phyloP scores from a whole-genome alignment of 805 yeast species.

The Wickerhamomyces xylosicus region DNA sequence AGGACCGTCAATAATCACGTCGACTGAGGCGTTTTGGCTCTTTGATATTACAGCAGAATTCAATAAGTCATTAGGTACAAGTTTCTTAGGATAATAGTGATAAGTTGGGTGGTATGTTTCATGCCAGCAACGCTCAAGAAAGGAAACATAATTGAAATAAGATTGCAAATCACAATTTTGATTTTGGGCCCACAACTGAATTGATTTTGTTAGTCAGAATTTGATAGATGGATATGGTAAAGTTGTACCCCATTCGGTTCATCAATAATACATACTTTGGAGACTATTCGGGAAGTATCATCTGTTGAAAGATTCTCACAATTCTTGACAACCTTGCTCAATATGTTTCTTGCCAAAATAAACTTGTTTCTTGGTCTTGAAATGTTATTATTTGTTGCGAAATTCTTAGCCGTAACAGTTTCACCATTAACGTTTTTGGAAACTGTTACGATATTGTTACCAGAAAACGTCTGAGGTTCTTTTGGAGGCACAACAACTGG shows the following conservation, averaged over 20 bases:
- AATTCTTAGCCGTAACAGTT: background rate
- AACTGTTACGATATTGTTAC: background rate
- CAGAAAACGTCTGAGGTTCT: background rate
- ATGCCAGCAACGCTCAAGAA: constrained; percentile 11
- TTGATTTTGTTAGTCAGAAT: background rate
- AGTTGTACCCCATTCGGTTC: too few species aligned
- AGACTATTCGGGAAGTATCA: constrained; percentile 7
- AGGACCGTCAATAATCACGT: background rate
- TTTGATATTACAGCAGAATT: background rate
- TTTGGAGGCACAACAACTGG: background rate
- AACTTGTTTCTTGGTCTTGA: constrained; percentile 13
- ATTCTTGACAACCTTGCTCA: constrained; percentile 6
- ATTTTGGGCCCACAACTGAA: constrained; percentile 4
- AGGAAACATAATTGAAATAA: constrained; percentile 9
- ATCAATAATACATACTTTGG: constrained; percentile 11
- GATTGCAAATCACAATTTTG: constrained; percentile 1
- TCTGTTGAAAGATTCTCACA: background rate
- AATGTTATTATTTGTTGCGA: constrained; percentile 1
- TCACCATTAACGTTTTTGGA: background rate
- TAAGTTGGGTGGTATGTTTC: constrained; percentile 9
- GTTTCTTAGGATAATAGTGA: constrained; percentile 6
- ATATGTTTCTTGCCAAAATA: constrained; percentile 11
- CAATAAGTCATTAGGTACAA: background rate
- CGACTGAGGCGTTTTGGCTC: background rate
- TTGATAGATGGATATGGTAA: too few species aligned